Evolutionary conservation across 2,329 filamentous ascomycete species (phyloP).

Genomic region (Fusarium pseudonygamai): DNA sequence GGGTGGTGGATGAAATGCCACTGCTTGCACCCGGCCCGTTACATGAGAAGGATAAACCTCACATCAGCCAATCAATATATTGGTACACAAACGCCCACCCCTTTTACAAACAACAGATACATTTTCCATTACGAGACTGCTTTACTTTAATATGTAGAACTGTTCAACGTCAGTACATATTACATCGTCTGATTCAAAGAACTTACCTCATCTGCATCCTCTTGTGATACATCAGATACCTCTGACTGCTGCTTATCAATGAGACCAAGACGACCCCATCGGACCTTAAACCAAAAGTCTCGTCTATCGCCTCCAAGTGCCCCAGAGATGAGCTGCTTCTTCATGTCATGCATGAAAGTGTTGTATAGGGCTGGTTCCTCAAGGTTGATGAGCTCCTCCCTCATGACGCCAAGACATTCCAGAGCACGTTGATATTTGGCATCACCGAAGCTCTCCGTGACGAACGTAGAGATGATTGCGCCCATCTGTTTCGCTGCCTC

Average conservation of each 20-base stretch:
- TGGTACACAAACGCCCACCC: background rate
- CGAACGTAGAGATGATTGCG: slow-evolving; percentile 72
- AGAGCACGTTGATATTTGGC: slow-evolving; percentile 76
- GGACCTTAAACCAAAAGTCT: slow-evolving; percentile 84
- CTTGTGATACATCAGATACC: slow-evolving; percentile 71
- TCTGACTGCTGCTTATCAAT: slow-evolving; percentile 72
- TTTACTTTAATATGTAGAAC: slow-evolving; percentile 52
- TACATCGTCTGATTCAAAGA: background rate
- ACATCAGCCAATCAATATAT: slow-evolving; percentile 4
- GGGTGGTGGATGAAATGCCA: background rate
- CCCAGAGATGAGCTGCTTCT: slow-evolving; percentile 74
- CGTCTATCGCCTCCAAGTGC: slow-evolving; percentile 79
- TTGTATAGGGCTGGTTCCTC: slow-evolving; percentile 85
- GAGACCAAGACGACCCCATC: slow-evolving; percentile 74
- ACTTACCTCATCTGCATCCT: slow-evolving; percentile 73
- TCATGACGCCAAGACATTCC: slow-evolving; percentile 80
- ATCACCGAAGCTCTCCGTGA: slow-evolving; percentile 79
- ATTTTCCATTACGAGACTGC: slow-evolving; percentile 23
- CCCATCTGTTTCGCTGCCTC: slow-evolving; percentile 80
- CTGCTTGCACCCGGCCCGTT: background rate
- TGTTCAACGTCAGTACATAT: slow-evolving; percentile 41
- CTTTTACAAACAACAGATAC: background rate
- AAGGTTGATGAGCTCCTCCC: slow-evolving; percentile 77
- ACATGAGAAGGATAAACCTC: background rate
- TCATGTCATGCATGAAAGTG: slow-evolving; percentile 74